A percentile compares a stretch with the other conserved stretches of the same genome.
Evolutionary conservation across 1,139 yeast genomes (phyloP).

Genomic region (Pichia sp.): DNA sequence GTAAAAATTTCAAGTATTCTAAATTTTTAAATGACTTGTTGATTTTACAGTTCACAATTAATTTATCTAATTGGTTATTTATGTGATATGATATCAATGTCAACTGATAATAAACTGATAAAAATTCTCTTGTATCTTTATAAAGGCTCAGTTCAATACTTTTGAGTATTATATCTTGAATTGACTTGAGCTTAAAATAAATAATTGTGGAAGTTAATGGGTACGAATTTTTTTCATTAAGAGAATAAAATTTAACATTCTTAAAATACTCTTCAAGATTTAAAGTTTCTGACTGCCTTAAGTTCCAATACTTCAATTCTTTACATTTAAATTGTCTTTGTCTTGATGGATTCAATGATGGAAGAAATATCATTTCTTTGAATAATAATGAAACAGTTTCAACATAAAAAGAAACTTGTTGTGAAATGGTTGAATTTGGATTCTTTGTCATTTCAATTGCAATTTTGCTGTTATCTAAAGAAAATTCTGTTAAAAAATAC

Average conservation of each 20-base stretch:
- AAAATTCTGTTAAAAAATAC: constrained; percentile 16
- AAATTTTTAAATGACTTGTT: neutral
- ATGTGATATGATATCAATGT: constrained; percentile 62
- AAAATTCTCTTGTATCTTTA: constrained; percentile 54
- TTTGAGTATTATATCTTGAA: constrained; percentile 64
- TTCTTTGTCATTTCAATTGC: constrained; percentile 1
- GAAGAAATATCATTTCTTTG: constrained; percentile 9
- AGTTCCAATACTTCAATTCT: constrained; percentile 61
- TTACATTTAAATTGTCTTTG: constrained; percentile 68
- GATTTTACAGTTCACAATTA: constrained; percentile 23
- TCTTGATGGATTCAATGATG: constrained; percentile 55
- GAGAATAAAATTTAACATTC: constrained; percentile 2
- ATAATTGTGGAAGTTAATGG: constrained; percentile 12
- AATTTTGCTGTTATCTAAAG: constrained; percentile 17
- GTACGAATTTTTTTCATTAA: constrained; percentile 3
- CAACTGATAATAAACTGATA: constrained; percentile 34
- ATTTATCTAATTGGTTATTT: constrained; percentile 37
- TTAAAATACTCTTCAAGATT: constrained; percentile 13
- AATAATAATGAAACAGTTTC: constrained; percentile 12
- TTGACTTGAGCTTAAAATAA: constrained; percentile 48
- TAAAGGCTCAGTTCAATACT: constrained; percentile 78
- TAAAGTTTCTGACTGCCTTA: constrained; percentile 43
- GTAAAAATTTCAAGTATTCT: constrained; percentile 4
- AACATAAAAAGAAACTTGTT: constrained; percentile 11
- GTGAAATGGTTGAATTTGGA: neutral